A percentile compares a stretch with the other conserved stretches of the same genome.
Evolutionary conservation across 805 yeast species (phyloP).

Genomic region (Danielia oregonensis): DNA sequence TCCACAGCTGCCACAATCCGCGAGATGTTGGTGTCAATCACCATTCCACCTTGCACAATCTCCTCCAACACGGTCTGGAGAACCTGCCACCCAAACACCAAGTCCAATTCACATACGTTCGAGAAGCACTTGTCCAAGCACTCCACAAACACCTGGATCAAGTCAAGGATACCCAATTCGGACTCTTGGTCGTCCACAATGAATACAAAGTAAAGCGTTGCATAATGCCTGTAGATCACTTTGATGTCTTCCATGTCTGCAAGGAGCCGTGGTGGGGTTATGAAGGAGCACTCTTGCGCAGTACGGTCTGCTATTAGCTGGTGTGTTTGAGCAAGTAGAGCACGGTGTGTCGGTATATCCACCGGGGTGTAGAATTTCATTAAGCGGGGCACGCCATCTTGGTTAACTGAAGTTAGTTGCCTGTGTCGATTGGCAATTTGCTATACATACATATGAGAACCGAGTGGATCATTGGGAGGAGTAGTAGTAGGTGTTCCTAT

Average conservation of each 20-base stretch:
- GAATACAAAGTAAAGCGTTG: conserved; percentile 93
- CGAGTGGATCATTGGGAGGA: conserved; percentile 68
- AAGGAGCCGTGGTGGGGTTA: conserved; percentile 82
- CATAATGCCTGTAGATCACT: conserved; percentile 91
- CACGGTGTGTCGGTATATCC: conserved; percentile 76
- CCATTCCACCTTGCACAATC: conserved; percentile 97
- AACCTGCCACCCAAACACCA: conserved; percentile 99
- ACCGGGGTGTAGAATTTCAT: conserved; percentile 91
- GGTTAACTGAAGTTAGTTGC: conserved; percentile 57
- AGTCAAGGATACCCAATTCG: conserved; percentile 87
- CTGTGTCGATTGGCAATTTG: conserved; percentile 13
- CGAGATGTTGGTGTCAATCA: conserved; percentile 82
- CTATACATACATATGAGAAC: conserved; percentile 67
- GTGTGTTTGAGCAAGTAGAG: conserved; percentile 77
- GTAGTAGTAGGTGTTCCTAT: not conserved
- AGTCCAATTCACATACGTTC: conserved; percentile 91
- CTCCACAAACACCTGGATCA: conserved; percentile 96
- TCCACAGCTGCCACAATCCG: conserved; percentile 83
- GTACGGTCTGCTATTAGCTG: conserved; percentile 69
- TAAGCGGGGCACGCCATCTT: conserved; percentile 83
- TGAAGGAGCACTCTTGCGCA: conserved; percentile 77
- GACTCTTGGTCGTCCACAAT: conserved; percentile 95
- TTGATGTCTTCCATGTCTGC: conserved; percentile 70
- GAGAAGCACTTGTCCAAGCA: conserved; percentile 88
- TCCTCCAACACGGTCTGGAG: conserved; percentile 87